A percentile compares a stretch with the other conserved stretches of the same genome.
phyloP scores from a whole-genome alignment of 78 protist species.

The Tieghemostelium lacteum region DNA sequence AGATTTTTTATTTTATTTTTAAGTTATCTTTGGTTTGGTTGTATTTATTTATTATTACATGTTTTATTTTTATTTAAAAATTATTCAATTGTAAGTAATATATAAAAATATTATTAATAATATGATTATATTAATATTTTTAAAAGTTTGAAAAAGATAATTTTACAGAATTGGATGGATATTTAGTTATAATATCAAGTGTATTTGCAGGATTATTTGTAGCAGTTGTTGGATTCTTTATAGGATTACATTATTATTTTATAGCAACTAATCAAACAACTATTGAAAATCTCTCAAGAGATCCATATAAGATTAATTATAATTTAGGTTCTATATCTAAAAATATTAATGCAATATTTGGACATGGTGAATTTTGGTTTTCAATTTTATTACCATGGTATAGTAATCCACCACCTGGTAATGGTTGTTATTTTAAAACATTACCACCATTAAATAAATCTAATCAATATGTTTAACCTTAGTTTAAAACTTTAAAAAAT shows the following conservation, averaged over 20 bases:
- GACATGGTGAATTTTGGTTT: constrained; percentile 53
- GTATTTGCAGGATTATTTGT: neutral
- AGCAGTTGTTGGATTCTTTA: constrained; percentile 24
- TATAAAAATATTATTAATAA: neutral
- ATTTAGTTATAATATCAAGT: constrained; percentile 33
- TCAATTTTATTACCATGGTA: constrained; percentile 27
- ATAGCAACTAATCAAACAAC: constrained; percentile 65
- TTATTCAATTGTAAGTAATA: neutral
- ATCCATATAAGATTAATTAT: constrained; percentile 22
- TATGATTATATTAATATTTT: neutral
- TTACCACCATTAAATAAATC: neutral
- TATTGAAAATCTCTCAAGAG: constrained; percentile 40
- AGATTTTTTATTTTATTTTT: constrained; percentile 32
- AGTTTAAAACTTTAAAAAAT: too few relatives aligned
- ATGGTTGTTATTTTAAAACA: constrained; percentile 43
- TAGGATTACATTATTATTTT: constrained; percentile 40
- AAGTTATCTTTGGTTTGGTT: constrained; percentile 20
- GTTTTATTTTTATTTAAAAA: neutral
- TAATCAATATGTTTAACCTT: too few relatives aligned
- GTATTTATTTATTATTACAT: constrained; percentile 22
- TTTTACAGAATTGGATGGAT: constrained; percentile 21
- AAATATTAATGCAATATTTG: constrained; percentile 8
- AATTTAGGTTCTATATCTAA: constrained; percentile 17
- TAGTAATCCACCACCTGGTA: neutral
- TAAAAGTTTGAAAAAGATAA: neutral